phyloP scores from a whole-genome alignment of 768 basidiomycete species.

The Psilocybe azurescens region DNA sequence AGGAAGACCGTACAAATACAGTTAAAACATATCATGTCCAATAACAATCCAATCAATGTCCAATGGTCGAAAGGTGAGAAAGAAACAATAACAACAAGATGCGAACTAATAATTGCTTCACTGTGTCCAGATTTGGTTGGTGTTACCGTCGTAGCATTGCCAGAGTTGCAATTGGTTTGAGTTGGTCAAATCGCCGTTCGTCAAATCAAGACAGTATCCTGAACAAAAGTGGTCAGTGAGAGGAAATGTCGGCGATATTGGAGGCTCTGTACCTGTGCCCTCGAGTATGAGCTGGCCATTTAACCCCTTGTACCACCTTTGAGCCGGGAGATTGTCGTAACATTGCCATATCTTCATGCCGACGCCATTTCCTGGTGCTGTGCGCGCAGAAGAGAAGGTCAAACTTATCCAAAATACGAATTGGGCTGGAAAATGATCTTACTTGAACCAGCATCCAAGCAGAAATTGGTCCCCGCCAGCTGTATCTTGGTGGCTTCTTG shows the following conservation, averaged over 20 bases:
- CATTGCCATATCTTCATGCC: conserved; percentile 25
- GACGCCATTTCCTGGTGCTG: conserved; percentile 20
- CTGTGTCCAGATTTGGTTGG: conserved; percentile 33
- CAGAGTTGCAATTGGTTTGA: conserved; percentile 33
- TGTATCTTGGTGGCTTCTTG: conserved; percentile 32
- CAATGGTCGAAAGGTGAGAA: too few relatives aligned
- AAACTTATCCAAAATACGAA: too few relatives aligned
- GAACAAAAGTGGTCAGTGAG: not conserved
- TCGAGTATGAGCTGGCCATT: conserved; percentile 16
- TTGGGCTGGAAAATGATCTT: conserved; percentile 5
- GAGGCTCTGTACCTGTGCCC: conserved; percentile 9
- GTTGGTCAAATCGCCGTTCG: conserved; percentile 29
- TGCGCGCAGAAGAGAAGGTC: too few relatives aligned
- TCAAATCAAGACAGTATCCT: conserved; percentile 34
- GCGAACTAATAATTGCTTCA: conserved; percentile 1
- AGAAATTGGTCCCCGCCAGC: conserved; percentile 32
- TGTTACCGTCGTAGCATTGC: conserved; percentile 29
- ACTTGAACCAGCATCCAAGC: conserved; percentile 41
- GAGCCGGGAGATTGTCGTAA: conserved; percentile 21
- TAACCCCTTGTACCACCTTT: conserved; percentile 18
- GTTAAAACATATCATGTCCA: too few relatives aligned
- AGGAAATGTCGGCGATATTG: not conserved
- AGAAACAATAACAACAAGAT: too few relatives aligned
- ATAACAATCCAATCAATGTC: too few relatives aligned
- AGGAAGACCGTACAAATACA: too few relatives aligned